Percentiles rank a stretch among this genome's conserved stretches.
These are phyloP conservation scores for Marasmius fiardii DNA, from an alignment of 1,284 basidiomycete genomes.

Conservation along the genomic window DNA sequence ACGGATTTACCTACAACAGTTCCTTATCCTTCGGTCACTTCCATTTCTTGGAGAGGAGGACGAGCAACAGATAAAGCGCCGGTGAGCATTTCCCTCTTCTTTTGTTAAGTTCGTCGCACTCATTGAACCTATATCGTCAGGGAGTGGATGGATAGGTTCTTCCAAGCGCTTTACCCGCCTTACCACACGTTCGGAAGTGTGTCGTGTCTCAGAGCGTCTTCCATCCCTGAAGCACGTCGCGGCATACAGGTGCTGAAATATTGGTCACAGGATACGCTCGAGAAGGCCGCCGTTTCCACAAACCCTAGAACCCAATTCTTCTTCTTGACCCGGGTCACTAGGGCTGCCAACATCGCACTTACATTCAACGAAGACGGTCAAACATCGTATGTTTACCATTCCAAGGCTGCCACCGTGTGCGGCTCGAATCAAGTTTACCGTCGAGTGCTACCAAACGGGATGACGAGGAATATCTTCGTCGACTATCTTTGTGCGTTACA, in stretches of 20 bases:
- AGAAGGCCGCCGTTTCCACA: no score
- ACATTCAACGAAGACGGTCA: background rate
- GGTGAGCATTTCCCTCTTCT: background rate
- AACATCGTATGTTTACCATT: background rate
- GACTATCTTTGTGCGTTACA: background rate
- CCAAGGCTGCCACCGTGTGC: background rate
- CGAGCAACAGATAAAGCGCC: background rate
- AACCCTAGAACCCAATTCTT: background rate
- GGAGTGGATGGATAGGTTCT: conserved; percentile 1
- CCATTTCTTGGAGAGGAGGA: background rate
- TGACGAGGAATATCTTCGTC: background rate
- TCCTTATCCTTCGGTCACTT: background rate
- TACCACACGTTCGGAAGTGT: background rate
- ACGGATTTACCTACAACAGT: background rate
- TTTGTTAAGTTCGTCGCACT: background rate
- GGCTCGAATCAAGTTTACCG: background rate
- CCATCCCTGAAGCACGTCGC: conserved; percentile 1
- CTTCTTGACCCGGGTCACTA: background rate
- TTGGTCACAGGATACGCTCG: background rate
- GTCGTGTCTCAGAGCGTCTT: background rate
- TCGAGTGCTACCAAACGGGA: background rate
- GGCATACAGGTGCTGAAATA: conserved; percentile 1
- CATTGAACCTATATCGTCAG: background rate
- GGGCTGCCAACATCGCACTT: background rate
- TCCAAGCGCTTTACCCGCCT: background rate